Conservation (phyloP, 176 grass and related monocot genomes). For the Lolium multiflorum region DNA sequence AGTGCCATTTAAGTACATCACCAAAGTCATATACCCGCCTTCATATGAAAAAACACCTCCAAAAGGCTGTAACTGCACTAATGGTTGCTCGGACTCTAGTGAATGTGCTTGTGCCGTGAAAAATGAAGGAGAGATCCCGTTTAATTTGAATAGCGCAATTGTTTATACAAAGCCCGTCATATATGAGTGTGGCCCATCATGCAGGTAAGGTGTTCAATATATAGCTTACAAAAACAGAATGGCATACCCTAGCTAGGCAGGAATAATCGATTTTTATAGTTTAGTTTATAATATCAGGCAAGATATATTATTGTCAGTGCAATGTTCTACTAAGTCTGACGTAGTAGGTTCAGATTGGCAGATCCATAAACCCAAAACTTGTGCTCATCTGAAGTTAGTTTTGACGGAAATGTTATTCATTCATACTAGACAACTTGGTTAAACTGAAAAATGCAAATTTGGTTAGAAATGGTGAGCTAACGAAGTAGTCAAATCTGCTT, state of each 20-base stretch:
- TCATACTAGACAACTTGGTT: constrained; percentile 26
- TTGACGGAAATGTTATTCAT: constrained; percentile 1
- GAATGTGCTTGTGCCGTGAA: constrained; percentile 77
- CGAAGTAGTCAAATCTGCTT: constrained; percentile 24
- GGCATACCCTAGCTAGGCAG: constrained; percentile 42
- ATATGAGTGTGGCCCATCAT: constrained; percentile 77
- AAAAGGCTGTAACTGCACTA: constrained; percentile 60
- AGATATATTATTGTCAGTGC: background rate
- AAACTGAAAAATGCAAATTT: constrained; percentile 33
- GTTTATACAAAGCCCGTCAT: constrained; percentile 67
- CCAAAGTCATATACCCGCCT: constrained; percentile 59
- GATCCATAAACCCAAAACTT: background rate
- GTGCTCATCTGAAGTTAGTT: constrained; percentile 15
- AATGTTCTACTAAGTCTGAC: background rate
- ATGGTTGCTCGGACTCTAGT: constrained; percentile 63
- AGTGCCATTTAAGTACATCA: constrained; percentile 64
- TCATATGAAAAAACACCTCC: constrained; percentile 61
- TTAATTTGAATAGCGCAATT: constrained; percentile 66
- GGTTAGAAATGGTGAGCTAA: constrained; percentile 40
- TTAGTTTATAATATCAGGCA: constrained; percentile 4
- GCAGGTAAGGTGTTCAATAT: constrained; percentile 44
- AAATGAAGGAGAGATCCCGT: constrained; percentile 78
- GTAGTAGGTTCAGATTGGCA: constrained; percentile 6
- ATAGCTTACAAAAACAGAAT: constrained; percentile 3
- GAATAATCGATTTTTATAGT: constrained; percentile 36